Conservation (phyloP, 192 early-diverging fungal genomes). For the Coemansia brasiliensis region DNA sequence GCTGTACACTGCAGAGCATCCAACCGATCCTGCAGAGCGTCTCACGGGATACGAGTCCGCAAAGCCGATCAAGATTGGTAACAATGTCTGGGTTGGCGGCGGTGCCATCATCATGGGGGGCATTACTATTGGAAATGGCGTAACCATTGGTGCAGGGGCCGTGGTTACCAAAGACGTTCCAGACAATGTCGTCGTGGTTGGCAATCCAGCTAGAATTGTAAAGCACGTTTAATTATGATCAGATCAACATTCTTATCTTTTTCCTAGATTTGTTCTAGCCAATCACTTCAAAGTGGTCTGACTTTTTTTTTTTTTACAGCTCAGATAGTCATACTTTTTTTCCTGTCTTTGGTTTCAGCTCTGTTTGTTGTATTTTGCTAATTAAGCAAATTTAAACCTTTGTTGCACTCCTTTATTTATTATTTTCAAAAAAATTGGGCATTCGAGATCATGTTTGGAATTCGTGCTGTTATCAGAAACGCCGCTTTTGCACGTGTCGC, state of each 20-base stretch:
- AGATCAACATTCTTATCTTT: slow-evolving; percentile 8
- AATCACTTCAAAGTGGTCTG: slow-evolving; percentile 9
- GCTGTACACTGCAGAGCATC: slow-evolving; percentile 72
- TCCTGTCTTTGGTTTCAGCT: not conserved
- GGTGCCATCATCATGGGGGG: slow-evolving; percentile 77
- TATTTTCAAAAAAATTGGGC: not conserved
- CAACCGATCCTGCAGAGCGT: slow-evolving; percentile 57
- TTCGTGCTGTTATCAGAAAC: slow-evolving; percentile 43
- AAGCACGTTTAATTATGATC: slow-evolving; percentile 45
- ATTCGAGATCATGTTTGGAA: slow-evolving; percentile 43
- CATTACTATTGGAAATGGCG: slow-evolving; percentile 82
- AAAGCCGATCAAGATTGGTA: slow-evolving; percentile 65
- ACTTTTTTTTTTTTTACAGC: slow-evolving; percentile 15
- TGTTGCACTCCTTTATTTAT: slow-evolving; percentile 1
- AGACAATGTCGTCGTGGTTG: slow-evolving; percentile 72
- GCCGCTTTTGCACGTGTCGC: slow-evolving; percentile 34
- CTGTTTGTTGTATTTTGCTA: not conserved
- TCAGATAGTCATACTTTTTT: slow-evolving; percentile 4
- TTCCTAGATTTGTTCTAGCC: not conserved
- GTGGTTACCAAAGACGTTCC: slow-evolving; percentile 90
- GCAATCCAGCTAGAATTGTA: slow-evolving; percentile 83
- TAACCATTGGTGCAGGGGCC: slow-evolving; percentile 73
- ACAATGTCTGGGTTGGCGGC: slow-evolving; percentile 89
- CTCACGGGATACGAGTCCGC: slow-evolving; percentile 21
- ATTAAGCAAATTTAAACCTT: slow-evolving; percentile 16